A percentile compares a stretch with the other conserved stretches of the same genome.
phyloP scores from a whole-genome alignment of 441 rosid species.

The Erysimum pusillum region DNA sequence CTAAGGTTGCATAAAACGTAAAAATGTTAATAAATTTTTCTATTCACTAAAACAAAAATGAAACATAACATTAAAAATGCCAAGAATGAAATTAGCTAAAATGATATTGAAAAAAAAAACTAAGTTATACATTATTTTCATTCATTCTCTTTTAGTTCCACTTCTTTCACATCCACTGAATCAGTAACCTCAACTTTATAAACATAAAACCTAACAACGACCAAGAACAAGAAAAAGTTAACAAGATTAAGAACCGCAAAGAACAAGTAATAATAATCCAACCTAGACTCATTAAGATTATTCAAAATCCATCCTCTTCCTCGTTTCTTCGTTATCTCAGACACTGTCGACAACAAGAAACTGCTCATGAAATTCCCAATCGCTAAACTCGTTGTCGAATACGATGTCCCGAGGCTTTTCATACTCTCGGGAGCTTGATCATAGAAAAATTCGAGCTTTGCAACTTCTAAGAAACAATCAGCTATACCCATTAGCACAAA shows the following conservation, averaged over 20 bases:
- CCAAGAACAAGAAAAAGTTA: constrained; percentile 76
- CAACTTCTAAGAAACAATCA: constrained; percentile 78
- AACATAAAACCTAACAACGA: constrained; percentile 66
- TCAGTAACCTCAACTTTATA: constrained; percentile 83
- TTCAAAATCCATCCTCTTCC: constrained; percentile 81
- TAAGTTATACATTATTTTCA: neutral
- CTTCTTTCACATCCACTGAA: constrained; percentile 63
- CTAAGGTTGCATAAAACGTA: too few relatives aligned
- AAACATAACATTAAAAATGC: neutral
- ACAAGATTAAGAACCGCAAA: constrained; percentile 67
- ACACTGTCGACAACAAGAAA: constrained; percentile 72
- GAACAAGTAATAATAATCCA: constrained; percentile 86
- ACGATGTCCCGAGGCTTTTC: constrained; percentile 90
- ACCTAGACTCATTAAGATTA: constrained; percentile 82
- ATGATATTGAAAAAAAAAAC: neutral
- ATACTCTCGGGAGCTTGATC: constrained; percentile 87
- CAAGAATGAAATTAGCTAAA: neutral
- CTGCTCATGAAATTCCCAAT: constrained; percentile 84
- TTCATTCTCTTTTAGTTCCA: constrained; percentile 52
- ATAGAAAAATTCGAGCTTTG: constrained; percentile 85
- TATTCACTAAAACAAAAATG: too few relatives aligned
- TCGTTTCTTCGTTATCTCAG: constrained; percentile 56
- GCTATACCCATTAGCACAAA: constrained; percentile 74
- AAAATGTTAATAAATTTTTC: too few relatives aligned
- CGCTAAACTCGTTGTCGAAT: constrained; percentile 75